Percentiles rank a stretch among this genome's conserved stretches.
phyloP scores from a whole-genome alignment of 495 filamentous ascomycete species.

The Aspergillus coremiiformis region DNA sequence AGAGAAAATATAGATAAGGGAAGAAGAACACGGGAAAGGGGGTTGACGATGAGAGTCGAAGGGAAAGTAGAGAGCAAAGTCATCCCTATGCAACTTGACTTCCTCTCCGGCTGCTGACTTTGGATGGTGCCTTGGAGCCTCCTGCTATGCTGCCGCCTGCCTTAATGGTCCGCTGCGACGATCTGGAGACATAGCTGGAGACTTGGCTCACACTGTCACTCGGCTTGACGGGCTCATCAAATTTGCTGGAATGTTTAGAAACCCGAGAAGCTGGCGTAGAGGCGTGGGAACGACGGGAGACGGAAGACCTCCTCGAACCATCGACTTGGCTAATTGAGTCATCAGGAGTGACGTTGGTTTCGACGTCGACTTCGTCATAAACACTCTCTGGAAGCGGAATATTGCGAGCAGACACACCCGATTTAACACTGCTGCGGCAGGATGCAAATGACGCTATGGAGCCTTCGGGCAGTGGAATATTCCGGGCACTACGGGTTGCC shows the following conservation, averaged over 20 bases:
- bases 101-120: constrained; percentile 24
- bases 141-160: constrained; percentile 18
- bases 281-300: constrained; percentile 28
- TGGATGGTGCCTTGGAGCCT: constrained; percentile 22
- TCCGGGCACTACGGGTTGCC: constrained; percentile 25
- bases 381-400: constrained; percentile 46
- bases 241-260: constrained; percentile 28
- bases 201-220: constrained; percentile 64
- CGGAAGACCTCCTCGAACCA: constrained; percentile 17
- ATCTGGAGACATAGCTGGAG: constrained; percentile 31
- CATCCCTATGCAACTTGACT: constrained; percentile 23
- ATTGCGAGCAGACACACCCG: constrained; percentile 26
- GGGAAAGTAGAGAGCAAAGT: neutral
- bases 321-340: constrained; percentile 37
- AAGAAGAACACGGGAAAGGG: constrained; percentile 1
- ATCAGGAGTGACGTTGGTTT: constrained; percentile 29
- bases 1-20: constrained; percentile 1
- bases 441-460: constrained; percentile 17
- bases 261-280: constrained; percentile 20
- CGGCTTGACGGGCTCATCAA: constrained; percentile 45
- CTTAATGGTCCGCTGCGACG: constrained; percentile 34
- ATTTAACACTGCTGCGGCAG: constrained; percentile 20
- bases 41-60: neutral
- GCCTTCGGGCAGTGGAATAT: constrained; percentile 24
- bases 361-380: constrained; percentile 26